Conservation (phyloP, 176 grass and related monocot species). For the Elaeis guineensis region DNA sequence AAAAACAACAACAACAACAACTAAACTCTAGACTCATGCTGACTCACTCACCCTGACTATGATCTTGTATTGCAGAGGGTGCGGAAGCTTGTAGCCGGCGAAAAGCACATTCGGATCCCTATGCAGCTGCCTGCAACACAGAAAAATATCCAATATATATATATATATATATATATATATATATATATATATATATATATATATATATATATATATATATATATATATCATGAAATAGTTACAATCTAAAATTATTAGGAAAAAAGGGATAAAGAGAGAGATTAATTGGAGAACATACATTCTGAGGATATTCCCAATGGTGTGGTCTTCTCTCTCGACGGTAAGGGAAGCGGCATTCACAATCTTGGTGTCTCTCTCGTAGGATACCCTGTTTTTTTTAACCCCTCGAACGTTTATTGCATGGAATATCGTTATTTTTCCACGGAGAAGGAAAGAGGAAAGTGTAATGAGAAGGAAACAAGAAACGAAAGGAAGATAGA, state of each 20-base stretch:
- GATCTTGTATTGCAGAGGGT: constrained; percentile 47
- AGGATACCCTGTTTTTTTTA: constrained; percentile 38
- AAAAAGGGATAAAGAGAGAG: constrained; percentile 1
- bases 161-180: too few relatives aligned
- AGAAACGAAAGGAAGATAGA: background rate
- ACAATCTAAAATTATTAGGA: too few relatives aligned
- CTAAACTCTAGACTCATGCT: background rate
- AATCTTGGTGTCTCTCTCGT: constrained; percentile 54
- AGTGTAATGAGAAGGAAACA: background rate
- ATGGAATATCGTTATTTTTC: background rate
- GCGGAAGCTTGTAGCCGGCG: constrained; percentile 47
- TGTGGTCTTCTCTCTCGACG: constrained; percentile 45
- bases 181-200: too few relatives aligned
- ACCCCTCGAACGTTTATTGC: background rate
- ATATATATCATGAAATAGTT: too few relatives aligned
- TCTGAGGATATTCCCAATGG: constrained; percentile 43
- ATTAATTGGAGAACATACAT: constrained; percentile 13
- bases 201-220: too few relatives aligned
- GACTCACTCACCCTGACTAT: constrained; percentile 32
- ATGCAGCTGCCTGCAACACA: constrained; percentile 43
- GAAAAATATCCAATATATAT: too few relatives aligned
- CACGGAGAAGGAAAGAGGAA: background rate
- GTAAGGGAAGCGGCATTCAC: constrained; percentile 42
- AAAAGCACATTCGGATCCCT: constrained; percentile 49
- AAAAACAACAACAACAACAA: too few relatives aligned